A percentile compares a stretch with the other conserved stretches of the same genome.
Conservation (phyloP, 2,329 filamentous ascomycete species). For the Fusarium sp. region DNA sequence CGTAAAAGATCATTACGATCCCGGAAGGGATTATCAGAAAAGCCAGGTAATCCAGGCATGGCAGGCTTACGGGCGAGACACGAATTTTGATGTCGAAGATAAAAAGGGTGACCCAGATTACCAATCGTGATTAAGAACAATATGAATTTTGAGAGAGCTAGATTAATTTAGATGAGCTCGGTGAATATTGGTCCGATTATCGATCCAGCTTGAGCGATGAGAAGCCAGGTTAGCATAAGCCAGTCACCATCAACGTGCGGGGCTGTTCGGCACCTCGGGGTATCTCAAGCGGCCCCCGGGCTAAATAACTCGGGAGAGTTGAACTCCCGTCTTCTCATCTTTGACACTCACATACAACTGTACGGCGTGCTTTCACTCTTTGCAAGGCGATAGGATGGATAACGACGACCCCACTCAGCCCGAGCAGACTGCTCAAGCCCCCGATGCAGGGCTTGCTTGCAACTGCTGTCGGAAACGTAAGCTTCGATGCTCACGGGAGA, state of each 20-base stretch:
- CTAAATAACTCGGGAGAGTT: background rate
- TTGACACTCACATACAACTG: background rate
- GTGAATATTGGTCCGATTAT: background rate
- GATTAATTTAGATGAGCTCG: background rate
- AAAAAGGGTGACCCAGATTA: background rate
- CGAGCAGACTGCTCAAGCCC: background rate
- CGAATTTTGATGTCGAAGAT: background rate
- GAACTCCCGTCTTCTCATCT: background rate
- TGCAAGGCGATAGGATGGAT: background rate
- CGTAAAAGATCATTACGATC: slow-evolving; percentile 49
- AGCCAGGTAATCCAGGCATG: slow-evolving; percentile 53
- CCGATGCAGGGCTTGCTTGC: slow-evolving; percentile 17
- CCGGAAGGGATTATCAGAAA: slow-evolving; percentile 53
- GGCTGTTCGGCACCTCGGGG: background rate
- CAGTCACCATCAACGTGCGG: background rate
- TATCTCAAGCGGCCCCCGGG: background rate
- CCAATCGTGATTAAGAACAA: background rate
- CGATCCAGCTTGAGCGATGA: background rate
- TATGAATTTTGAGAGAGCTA: background rate
- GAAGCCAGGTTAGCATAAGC: background rate
- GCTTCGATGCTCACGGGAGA: slow-evolving; percentile 31
- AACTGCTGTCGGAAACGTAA: slow-evolving; percentile 34
- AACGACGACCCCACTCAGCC: background rate
- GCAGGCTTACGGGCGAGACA: background rate
- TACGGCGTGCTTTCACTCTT: background rate